Conservation (phyloP, 2,329 filamentous ascomycete species). For the Fusarium pilosicola region DNA sequence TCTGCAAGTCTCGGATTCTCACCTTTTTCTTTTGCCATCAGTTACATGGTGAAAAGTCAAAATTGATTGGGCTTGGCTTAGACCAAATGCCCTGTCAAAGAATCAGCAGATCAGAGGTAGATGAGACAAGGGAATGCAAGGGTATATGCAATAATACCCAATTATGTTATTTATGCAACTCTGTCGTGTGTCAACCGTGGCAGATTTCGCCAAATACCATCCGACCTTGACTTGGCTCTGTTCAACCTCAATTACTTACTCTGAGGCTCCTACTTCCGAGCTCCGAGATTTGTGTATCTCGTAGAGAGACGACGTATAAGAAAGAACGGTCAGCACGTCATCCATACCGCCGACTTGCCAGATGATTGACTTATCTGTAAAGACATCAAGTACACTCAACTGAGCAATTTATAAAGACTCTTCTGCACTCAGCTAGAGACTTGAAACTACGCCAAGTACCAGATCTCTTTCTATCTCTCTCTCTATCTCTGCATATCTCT, state of each 20-base stretch:
- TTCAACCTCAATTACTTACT: neutral
- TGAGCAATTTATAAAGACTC: slow-evolving; percentile 2
- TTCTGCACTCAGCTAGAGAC: neutral
- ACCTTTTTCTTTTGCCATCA: neutral
- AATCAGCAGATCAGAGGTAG: slow-evolving; percentile 11
- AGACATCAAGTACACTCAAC: neutral
- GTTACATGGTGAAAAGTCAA: neutral
- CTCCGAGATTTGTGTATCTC: neutral
- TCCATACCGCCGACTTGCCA: neutral
- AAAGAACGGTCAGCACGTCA: neutral
- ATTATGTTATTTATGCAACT: slow-evolving; percentile 24
- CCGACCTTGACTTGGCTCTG: neutral
- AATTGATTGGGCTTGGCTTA: slow-evolving; percentile 20
- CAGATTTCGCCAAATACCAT: slow-evolving; percentile 3
- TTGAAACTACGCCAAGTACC: neutral
- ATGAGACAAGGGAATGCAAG: slow-evolving; percentile 14
- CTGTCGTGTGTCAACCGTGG: slow-evolving; percentile 10
- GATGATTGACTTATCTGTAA: neutral
- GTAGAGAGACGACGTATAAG: neutral
- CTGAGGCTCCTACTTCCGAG: neutral
- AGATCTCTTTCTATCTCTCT: too few species aligned
- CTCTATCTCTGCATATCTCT: neutral
- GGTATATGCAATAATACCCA: slow-evolving; percentile 23
- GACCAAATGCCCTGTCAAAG: slow-evolving; percentile 11
- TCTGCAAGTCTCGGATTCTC: slow-evolving; percentile 25